Percentiles rank a stretch among this genome's conserved stretches.
Conservation (phyloP, 108 stramenopile genomes). For the Nitzschia sp. region DNA sequence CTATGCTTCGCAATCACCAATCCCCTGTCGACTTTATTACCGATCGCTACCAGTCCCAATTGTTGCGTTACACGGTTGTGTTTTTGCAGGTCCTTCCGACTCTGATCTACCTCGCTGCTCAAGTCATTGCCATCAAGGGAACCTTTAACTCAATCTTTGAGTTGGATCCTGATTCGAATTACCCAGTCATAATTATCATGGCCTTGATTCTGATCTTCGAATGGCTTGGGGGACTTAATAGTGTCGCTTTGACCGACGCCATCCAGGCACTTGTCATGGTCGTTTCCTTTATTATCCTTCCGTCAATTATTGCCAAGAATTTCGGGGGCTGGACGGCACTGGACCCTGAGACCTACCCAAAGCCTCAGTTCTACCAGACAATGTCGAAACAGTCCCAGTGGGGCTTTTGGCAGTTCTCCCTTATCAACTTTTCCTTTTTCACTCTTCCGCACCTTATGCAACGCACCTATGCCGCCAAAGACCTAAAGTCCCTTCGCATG, state of each 20-base stretch:
- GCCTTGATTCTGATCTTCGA: slow-evolving; percentile 37
- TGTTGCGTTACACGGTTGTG: slow-evolving; percentile 32
- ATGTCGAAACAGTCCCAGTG: slow-evolving; percentile 23
- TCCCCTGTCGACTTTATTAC: slow-evolving; percentile 47
- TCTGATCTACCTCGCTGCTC: slow-evolving; percentile 42
- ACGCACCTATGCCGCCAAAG: slow-evolving; percentile 38
- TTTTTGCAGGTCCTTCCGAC: slow-evolving; percentile 35
- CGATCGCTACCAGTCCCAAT: slow-evolving; percentile 44
- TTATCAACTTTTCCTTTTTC: slow-evolving; percentile 43
- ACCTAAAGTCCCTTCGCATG: slow-evolving; percentile 27
- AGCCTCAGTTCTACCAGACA: slow-evolving; percentile 40
- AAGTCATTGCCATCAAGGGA: slow-evolving; percentile 31
- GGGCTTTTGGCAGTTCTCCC: slow-evolving; percentile 38
- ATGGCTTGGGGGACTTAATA: slow-evolving; percentile 39
- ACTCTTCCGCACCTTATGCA: slow-evolving; percentile 43
- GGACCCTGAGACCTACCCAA: slow-evolving; percentile 30
- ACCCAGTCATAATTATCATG: slow-evolving; percentile 36
- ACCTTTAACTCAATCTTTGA: slow-evolving; percentile 44
- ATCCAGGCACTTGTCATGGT: slow-evolving; percentile 38
- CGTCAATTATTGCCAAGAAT: slow-evolving; percentile 18
- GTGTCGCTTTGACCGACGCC: slow-evolving; percentile 39
- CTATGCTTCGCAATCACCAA: slow-evolving; percentile 35
- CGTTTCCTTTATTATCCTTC: slow-evolving; percentile 26
- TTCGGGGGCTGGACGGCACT: slow-evolving; percentile 36
- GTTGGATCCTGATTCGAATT: slow-evolving; percentile 20